Evolutionary conservation across 345 rosid species (phyloP).

Genomic region (Boechera stricta): DNA sequence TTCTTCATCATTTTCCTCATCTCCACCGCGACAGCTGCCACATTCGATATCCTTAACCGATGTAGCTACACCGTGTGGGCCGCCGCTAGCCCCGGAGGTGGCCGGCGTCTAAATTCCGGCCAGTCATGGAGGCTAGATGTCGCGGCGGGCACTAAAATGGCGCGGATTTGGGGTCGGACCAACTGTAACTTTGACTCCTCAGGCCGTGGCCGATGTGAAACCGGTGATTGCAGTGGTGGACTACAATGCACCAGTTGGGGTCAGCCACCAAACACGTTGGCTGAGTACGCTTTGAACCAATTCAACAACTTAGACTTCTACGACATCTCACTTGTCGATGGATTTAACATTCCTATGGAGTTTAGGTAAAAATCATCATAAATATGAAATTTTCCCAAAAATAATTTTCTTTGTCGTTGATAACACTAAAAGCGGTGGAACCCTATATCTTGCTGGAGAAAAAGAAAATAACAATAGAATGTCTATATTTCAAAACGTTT

Average conservation of each 20-base stretch:
- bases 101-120: constrained; percentile 37
- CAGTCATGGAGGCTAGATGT: constrained; percentile 36
- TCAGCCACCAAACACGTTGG: constrained; percentile 61
- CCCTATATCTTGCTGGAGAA: too few relatives aligned
- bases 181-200: constrained; percentile 45
- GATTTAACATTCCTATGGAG: constrained; percentile 48
- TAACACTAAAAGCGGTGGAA: too few relatives aligned
- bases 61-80: constrained; percentile 57
- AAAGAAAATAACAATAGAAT: too few relatives aligned
- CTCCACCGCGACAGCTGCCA: constrained; percentile 45
- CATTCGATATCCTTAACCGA: constrained; percentile 46
- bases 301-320: constrained; percentile 45
- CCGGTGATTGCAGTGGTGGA: constrained; percentile 60
- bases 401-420: too few relatives aligned
- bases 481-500: not conserved
- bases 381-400: too few relatives aligned
- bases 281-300: constrained; percentile 67
- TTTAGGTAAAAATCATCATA: constrained; percentile 36
- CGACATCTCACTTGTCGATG: constrained; percentile 46
- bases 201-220: constrained; percentile 48
- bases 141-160: constrained; percentile 40
- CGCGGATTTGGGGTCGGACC: constrained; percentile 47
- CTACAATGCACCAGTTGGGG: constrained; percentile 57
- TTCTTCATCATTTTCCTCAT: constrained; percentile 26
- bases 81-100: constrained; percentile 51